Conservation (phyloP, 306 rosid genomes). For the Albizia julibrissin region DNA sequence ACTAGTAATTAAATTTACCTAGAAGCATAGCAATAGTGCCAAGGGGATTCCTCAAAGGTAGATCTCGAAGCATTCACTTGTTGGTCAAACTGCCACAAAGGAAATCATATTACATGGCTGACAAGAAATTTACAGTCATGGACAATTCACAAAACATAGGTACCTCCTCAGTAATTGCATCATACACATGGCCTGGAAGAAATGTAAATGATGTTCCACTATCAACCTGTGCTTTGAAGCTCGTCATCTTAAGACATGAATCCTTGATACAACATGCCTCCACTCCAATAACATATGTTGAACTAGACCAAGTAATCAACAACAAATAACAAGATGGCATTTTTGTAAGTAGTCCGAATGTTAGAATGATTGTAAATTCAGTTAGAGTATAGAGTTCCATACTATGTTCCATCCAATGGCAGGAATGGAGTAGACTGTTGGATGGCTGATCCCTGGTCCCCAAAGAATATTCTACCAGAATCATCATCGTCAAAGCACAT, state of each 20-base stretch:
- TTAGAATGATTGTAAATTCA: slow-evolving; percentile 22
- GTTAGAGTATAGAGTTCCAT: slow-evolving; percentile 31
- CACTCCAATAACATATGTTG: slow-evolving; percentile 76
- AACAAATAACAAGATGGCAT: slow-evolving; percentile 31
- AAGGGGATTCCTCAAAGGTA: slow-evolving; percentile 59
- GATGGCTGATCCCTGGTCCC: slow-evolving; percentile 72
- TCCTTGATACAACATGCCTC: slow-evolving; percentile 70
- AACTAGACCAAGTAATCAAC: slow-evolving; percentile 50
- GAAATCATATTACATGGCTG: slow-evolving; percentile 35
- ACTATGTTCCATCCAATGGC: slow-evolving; percentile 74
- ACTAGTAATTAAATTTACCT: slow-evolving; percentile 49
- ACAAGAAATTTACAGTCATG: slow-evolving; percentile 25
- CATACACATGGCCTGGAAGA: slow-evolving; percentile 73
- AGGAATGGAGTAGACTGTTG: slow-evolving; percentile 82
- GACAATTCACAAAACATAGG: slow-evolving; percentile 22
- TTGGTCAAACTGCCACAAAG: slow-evolving; percentile 64
- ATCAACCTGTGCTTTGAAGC: slow-evolving; percentile 77
- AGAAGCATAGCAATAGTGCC: slow-evolving; percentile 83
- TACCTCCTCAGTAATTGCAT: slow-evolving; percentile 75
- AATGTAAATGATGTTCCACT: slow-evolving; percentile 92
- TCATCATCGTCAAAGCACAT: slow-evolving; percentile 71
- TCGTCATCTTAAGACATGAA: slow-evolving; percentile 64
- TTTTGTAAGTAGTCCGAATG: slow-evolving; percentile 16
- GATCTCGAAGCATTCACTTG: slow-evolving; percentile 68
- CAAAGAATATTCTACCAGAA: slow-evolving; percentile 87